Percentiles rank a stretch among this genome's conserved stretches.
Conservation (phyloP, 257 asterid species). For the Salvia hispanica region DNA sequence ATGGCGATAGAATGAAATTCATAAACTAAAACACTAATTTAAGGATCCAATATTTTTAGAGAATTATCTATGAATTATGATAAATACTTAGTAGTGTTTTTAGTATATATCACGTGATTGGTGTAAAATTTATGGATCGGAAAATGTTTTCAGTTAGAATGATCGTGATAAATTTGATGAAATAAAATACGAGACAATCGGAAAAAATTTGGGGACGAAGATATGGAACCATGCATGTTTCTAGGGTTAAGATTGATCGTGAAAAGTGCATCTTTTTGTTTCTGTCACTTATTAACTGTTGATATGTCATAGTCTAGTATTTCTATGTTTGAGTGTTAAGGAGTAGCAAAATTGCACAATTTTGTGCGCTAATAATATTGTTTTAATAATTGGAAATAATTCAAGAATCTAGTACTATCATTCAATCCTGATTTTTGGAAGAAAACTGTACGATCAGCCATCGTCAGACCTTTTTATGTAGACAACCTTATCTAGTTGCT, state of each 20-base stretch:
- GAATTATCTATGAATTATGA: too few relatives aligned
- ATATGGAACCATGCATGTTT: background rate
- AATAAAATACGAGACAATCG: too few relatives aligned
- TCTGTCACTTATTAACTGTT: conserved; percentile 10
- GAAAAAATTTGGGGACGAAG: background rate
- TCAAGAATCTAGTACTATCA: conserved; percentile 3
- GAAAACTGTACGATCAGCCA: background rate
- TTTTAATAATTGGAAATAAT: background rate
- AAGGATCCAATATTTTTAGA: too few relatives aligned
- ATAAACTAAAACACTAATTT: too few relatives aligned
- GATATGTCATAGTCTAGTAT: conserved; percentile 8
- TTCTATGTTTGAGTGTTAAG: conserved; percentile 4
- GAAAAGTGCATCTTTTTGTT: background rate
- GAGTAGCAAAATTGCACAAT: background rate
- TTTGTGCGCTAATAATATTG: background rate
- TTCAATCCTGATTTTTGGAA: background rate
- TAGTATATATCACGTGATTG: too few relatives aligned
- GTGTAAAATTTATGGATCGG: too few relatives aligned
- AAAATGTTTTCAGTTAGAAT: too few relatives aligned
- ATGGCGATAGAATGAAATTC: too few relatives aligned
- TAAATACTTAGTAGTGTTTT: too few relatives aligned
- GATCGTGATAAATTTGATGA: too few relatives aligned
- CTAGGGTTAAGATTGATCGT: conserved; percentile 12
- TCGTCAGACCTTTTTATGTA: background rate
- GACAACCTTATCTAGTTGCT: conserved; percentile 4